These are phyloP conservation scores for Linnemannia schmuckeri DNA, from an alignment of 192 early-diverging fungal genomes.

Conservation along the genomic window DNA sequence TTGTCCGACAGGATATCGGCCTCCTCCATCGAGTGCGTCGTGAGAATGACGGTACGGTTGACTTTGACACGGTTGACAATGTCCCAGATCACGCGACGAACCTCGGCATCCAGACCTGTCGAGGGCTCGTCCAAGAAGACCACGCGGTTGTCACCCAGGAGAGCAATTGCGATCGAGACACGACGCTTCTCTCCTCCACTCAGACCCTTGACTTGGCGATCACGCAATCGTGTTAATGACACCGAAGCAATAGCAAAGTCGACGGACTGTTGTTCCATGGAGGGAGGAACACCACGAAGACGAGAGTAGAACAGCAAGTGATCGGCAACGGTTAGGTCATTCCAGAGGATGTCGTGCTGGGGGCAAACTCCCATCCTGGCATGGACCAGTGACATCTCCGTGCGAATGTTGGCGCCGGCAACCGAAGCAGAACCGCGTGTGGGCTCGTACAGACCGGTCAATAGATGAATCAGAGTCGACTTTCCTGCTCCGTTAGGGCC, in stretches of 20 bases:
- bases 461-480: conserved; percentile 57
- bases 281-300: conserved; percentile 59
- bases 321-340: conserved; percentile 57
- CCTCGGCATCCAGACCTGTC: conserved; percentile 69
- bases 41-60: conserved; percentile 66
- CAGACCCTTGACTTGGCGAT: conserved; percentile 53
- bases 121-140: conserved; percentile 72
- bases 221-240: conserved; percentile 46
- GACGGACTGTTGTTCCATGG: conserved; percentile 26
- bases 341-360: conserved; percentile 62
- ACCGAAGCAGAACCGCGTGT: background rate
- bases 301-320: conserved; percentile 59
- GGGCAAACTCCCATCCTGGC: conserved; percentile 62
- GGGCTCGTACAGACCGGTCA: conserved; percentile 18
- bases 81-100: conserved; percentile 67
- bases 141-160: conserved; percentile 62
- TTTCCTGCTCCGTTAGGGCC: conserved; percentile 79
- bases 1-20: conserved; percentile 68
- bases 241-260: conserved; percentile 41
- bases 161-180: conserved; percentile 64
- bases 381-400: conserved; percentile 23
- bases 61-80: conserved; percentile 63
- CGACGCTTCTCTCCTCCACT: conserved; percentile 71
- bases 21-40: conserved; percentile 77
- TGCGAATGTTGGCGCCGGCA: conserved; percentile 34